phyloP scores from a whole-genome alignment of 164 flowering plant species.

The Amborella trichopoda region DNA sequence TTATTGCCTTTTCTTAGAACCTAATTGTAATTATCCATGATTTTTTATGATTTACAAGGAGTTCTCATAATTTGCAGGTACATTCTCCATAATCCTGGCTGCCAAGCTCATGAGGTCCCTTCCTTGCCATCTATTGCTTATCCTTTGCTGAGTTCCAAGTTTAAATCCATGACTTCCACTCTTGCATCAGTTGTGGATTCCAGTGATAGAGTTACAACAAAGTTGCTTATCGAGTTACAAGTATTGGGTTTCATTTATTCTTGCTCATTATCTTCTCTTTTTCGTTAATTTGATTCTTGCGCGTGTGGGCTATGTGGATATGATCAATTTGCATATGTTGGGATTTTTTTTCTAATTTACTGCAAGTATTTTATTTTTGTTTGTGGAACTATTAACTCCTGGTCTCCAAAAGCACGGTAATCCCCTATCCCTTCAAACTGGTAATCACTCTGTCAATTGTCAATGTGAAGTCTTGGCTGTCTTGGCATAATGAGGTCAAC shows the following conservation, averaged over 20 bases:
- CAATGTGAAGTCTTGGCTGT: no score
- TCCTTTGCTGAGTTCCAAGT: conserved; percentile 52
- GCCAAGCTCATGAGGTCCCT: conserved; percentile 52
- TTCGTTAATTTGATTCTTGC: no score
- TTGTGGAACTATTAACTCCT: no score
- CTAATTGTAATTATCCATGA: neutral
- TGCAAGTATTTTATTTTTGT: no score
- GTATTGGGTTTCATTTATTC: conserved; percentile 16
- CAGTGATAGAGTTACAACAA: conserved; percentile 67
- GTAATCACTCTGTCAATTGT: no score
- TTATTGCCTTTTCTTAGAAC: neutral
- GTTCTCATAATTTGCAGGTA: conserved; percentile 16
- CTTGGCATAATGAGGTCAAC: no score
- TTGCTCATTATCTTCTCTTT: no score
- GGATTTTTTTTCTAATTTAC: no score
- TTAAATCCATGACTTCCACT: conserved; percentile 50
- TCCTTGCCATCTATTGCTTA: conserved; percentile 72
- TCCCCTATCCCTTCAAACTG: no score
- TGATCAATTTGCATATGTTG: no score
- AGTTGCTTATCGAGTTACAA: conserved; percentile 78
- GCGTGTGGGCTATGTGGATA: no score
- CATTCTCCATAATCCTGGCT: conserved; percentile 47
- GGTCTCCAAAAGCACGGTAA: no score
- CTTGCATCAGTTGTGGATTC: conserved; percentile 52
- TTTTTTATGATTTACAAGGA: neutral